Base-by-base conservation (phyloP, 2,329 filamentous ascomycete genomes). In the Paecilomyces dactylethromorphus region DNA sequence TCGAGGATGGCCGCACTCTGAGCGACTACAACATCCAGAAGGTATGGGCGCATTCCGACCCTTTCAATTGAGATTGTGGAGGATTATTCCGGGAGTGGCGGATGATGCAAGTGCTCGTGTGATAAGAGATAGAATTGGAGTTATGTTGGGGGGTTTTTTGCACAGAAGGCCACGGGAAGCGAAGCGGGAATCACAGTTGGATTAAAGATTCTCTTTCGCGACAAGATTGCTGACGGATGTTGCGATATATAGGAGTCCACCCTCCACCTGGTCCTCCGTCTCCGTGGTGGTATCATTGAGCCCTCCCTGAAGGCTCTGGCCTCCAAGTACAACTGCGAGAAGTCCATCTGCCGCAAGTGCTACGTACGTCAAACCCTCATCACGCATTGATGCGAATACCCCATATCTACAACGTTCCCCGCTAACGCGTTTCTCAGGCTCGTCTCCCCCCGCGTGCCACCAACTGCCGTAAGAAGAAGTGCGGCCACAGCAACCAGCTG, bases 301-400 rank as follows among this genome's bases (percentile, higher is more conserved):
- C 94, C 94, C 74, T 97, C 92, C 74, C 88, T 97, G 75, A 97
- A 97, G 89, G 93, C 91, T 71, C 88, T 97, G 67, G 93, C 93
- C 77, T 92, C 89, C 85, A 97, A 97, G 87, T 97, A 95, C 88
- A 97, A 99, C 89, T 97, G 93, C 90, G 94, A 97, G 71, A 97
- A 97, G 89, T 93, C 93, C 89, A 96, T 97, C 83, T 97, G 94
- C 91, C 93, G 94, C 86, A 97, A 99, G 90, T 99, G 94, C 90
- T 97, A 97, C 83, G 91, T 94, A 88, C 73, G 89, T 87, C 59
- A 53, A 60, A 54, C 15, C 55, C 51, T 31, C 29, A 11, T 13
- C 18, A 24, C 33, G 54, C 50, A 7, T 5, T 29, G 49, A 21
- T 49, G 15, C 32, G 26, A 32, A 22, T 55, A n/a, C n/a, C 35